Percentiles rank a stretch among this genome's conserved stretches.
Conservation (phyloP, 116 monocot genomes). For the Phalaenopsis hybrid region DNA sequence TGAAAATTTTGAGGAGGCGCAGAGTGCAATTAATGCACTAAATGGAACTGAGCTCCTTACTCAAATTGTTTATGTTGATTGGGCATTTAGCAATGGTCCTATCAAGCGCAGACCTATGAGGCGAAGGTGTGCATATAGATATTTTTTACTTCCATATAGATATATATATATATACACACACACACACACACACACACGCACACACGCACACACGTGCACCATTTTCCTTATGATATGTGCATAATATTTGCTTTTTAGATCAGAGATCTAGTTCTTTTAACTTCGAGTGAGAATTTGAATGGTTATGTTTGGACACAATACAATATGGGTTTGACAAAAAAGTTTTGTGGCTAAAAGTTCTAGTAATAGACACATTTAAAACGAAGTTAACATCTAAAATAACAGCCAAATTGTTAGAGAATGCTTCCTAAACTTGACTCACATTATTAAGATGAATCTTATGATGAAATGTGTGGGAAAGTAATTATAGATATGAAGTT, state of each 20-base stretch:
- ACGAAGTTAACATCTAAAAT: too few relatives aligned
- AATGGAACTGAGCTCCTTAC: slow-evolving; percentile 34
- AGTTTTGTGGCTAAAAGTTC: not conserved
- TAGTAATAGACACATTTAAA: too few relatives aligned
- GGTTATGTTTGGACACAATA: not conserved
- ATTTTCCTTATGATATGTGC: not conserved
- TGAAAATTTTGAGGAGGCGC: slow-evolving; percentile 65
- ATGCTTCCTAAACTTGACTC: not conserved
- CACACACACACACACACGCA: too few relatives aligned
- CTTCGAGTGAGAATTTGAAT: not conserved
- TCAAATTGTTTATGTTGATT: too few relatives aligned
- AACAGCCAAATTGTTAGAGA: too few relatives aligned
- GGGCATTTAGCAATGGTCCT: slow-evolving; percentile 10
- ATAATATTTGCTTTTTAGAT: not conserved
- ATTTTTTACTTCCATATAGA: not conserved
- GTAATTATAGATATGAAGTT: not conserved
- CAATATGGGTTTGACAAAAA: not conserved
- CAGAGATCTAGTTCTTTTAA: not conserved
- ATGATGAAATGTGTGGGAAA: too few relatives aligned
- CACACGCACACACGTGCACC: not conserved
- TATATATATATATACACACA: not conserved
- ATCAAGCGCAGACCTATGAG: slow-evolving; percentile 51
- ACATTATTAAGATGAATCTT: not conserved
- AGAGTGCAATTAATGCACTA: slow-evolving; percentile 54
- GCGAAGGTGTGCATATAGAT: slow-evolving; percentile 31